Evolutionary conservation across 257 asterid genomes (phyloP).

Genomic region (Solanum medicagineum): DNA sequence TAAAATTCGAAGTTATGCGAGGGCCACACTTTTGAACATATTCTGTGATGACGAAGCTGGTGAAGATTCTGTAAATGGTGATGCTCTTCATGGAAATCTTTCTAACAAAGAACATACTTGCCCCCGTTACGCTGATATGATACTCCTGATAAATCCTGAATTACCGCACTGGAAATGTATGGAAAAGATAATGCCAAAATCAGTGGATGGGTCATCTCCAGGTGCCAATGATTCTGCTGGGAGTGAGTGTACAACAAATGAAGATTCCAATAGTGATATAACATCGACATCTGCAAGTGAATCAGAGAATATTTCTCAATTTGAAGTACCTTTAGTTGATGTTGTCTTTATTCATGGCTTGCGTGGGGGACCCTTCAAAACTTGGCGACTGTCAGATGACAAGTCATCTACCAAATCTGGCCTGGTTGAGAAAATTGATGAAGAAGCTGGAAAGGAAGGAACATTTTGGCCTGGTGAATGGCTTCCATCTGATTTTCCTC

Average conservation of each 20-base stretch:
- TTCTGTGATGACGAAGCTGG: constrained; percentile 41
- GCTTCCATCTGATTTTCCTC: constrained; percentile 92
- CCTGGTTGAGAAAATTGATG: constrained; percentile 97
- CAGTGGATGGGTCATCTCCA: constrained; percentile 20
- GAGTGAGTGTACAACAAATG: constrained; percentile 17
- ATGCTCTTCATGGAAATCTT: constrained; percentile 21
- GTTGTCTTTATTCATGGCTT: constrained; percentile 91
- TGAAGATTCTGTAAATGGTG: constrained; percentile 26
- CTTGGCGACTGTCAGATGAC: constrained; percentile 96
- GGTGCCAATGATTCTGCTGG: constrained; percentile 28
- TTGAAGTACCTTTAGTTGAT: constrained; percentile 61
- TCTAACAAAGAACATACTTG: constrained; percentile 20
- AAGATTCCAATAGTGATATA: constrained; percentile 16
- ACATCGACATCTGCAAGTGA: constrained; percentile 46
- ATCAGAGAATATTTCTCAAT: constrained; percentile 27
- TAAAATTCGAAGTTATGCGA: constrained; percentile 83
- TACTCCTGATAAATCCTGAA: constrained; percentile 76
- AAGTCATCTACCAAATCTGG: constrained; percentile 98
- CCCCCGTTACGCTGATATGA: constrained; percentile 68
- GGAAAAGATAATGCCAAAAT: constrained; percentile 15
- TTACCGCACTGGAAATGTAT: constrained; percentile 83
- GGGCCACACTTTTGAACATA: constrained; percentile 78
- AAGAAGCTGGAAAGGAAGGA: constrained; percentile 96
- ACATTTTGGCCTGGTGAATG: constrained; percentile 99
- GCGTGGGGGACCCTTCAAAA: constrained; percentile 98